Evolutionary conservation across 78 protist species (phyloP).

Genomic region (Dictyostelium capitatum): DNA sequence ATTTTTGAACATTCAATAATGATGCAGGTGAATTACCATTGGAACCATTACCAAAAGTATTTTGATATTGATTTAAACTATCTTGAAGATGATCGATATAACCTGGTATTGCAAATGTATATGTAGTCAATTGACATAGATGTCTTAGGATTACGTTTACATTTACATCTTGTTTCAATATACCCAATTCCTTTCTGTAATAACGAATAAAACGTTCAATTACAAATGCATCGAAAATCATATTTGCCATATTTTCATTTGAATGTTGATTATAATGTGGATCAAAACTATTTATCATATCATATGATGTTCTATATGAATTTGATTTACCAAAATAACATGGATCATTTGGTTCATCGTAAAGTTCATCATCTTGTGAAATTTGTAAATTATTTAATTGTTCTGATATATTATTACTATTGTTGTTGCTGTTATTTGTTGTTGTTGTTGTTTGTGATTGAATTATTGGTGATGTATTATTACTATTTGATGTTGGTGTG

Average conservation of each 20-base stretch:
- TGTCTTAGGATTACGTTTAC: slow-evolving; percentile 16
- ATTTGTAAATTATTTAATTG: slow-evolving; percentile 29
- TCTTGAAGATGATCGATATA: not conserved
- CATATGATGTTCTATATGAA: slow-evolving; percentile 21
- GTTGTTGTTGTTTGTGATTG: not conserved
- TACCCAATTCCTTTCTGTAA: slow-evolving; percentile 18
- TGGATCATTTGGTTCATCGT: slow-evolving; percentile 12
- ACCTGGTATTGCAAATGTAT: slow-evolving; percentile 40
- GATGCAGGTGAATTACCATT: not conserved
- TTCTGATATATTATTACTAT: not conserved
- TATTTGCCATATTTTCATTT: not conserved
- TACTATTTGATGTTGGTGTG: not conserved
- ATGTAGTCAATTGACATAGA: slow-evolving; percentile 62
- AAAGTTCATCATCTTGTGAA: slow-evolving; percentile 1
- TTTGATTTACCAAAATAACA: not conserved
- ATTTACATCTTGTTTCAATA: not conserved
- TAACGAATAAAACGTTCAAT: slow-evolving; percentile 31
- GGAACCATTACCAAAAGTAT: not conserved
- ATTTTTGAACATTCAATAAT: not conserved
- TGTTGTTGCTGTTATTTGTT: not conserved
- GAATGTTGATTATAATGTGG: slow-evolving; percentile 64
- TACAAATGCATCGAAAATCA: slow-evolving; percentile 46
- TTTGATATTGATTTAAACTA: not conserved
- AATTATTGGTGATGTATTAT: not conserved
- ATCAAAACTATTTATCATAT: slow-evolving; percentile 42